phyloP scores from a whole-genome alignment of 306 rosid genomes.

The cucumber (Cucumis sativus) region Cucumber_9930_V3 NC_026660.2:26304001-26304500 shows the following conservation, averaged over 20 bases:
- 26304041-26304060: neutral
- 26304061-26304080: neutral
- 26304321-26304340: neutral
- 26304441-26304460: conserved; percentile 1
- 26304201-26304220: conserved; percentile 41
- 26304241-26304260: conserved; percentile 51
- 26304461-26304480: neutral
- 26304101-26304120: conserved; percentile 9
- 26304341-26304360: conserved; percentile 32
- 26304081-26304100: neutral
- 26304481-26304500: conserved; percentile 21
- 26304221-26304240: conserved; percentile 40
- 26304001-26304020: conserved; percentile 2
- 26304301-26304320: neutral
- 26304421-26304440: neutral
- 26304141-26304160: conserved; percentile 4
- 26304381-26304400: conserved; percentile 3
- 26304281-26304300: neutral
- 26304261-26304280: conserved; percentile 4
- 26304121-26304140: conserved; percentile 25
- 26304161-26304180: conserved; percentile 17
- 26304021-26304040: conserved; percentile 1
- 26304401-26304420: neutral
- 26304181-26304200: conserved; percentile 18
- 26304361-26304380: conserved; percentile 9